Base-by-base conservation (phyloP, 2,329 filamentous ascomycete species). In the Aspergillus caelatus region DNA sequence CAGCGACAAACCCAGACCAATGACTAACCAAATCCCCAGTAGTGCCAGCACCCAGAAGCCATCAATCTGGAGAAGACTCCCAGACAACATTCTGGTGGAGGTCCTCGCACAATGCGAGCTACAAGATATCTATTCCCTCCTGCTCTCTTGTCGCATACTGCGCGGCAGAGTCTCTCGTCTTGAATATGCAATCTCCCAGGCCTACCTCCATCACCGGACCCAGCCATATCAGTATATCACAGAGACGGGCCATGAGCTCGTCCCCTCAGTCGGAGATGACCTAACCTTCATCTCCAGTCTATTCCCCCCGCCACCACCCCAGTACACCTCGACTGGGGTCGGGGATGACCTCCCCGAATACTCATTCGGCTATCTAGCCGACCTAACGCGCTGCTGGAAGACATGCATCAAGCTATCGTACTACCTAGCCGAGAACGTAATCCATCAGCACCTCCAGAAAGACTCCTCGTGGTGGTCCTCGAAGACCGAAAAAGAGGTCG, bases 361-460 rank as follows among this genome's bases (percentile, higher is more conserved):
- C 52, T 70, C 70, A n/a, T 64, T 74, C 23, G 69, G 64, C 14
- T 74, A 74, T 57, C 50, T 74, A 19, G 63, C 65, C 4, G 70
- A 73, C 43, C 60, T 74, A 2, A 65, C 62, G 19, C 61, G 68
- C 43, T 73, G 71, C 57, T 74, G 72, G 72, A 57, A 39, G 30
- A 73, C 72, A 11, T 74, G 72, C 28, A 65, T 74, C 52, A 64
- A 63, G 19, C 62, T 74, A 2, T 72, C 70, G n/a, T 69, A 69
- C 52, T 67, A 73, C 32, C 56, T 74, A 19, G 70, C 72, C 16
- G 68, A 69, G 21, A 65, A 72, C 48, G 62, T 65, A 7, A 63
- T 72, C 43, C 65, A 62, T 2, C 65, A 71, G 48, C 70, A 73
- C 58, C 58, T 74, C 7, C 64, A 70, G 32, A 69, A 65, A 3